Conservation (phyloP, 331 rosid genomes). For the Pyracantha coccinea region DNA sequence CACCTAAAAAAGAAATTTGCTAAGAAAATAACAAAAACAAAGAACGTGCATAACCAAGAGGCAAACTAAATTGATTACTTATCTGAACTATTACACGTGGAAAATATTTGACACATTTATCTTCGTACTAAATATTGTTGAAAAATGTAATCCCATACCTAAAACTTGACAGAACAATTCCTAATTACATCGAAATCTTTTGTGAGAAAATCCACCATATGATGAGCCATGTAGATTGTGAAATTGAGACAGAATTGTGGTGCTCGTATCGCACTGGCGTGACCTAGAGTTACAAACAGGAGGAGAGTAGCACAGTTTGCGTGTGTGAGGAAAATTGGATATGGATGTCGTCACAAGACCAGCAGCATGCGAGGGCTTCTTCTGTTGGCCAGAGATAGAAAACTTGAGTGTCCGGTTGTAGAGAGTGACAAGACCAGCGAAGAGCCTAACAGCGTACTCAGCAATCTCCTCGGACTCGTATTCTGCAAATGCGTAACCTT, state of each 20-base stretch:
- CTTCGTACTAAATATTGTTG: slow-evolving; percentile 3
- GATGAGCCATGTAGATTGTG: too few relatives aligned
- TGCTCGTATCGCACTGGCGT: slow-evolving; percentile 43
- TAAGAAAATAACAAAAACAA: too few relatives aligned
- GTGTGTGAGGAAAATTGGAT: slow-evolving; percentile 36
- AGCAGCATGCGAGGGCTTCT: slow-evolving; percentile 34
- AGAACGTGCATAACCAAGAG: too few relatives aligned
- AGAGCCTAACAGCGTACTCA: slow-evolving; percentile 78
- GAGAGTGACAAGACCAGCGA: slow-evolving; percentile 76
- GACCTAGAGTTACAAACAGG: slow-evolving; percentile 47
- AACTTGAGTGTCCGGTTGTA: slow-evolving; percentile 73
- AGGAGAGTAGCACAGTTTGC: slow-evolving; percentile 34
- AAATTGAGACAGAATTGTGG: slow-evolving; percentile 28
- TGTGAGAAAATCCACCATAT: too few relatives aligned
- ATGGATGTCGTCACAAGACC: slow-evolving; percentile 28
- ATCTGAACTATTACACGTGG: background rate
- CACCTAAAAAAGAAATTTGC: too few relatives aligned
- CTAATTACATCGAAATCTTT: too few relatives aligned
- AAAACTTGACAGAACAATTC: too few relatives aligned
- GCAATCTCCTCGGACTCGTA: slow-evolving; percentile 74
- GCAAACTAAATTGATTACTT: too few relatives aligned
- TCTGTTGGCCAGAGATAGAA: slow-evolving; percentile 35
- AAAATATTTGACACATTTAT: background rate
- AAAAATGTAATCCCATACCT: too few relatives aligned
- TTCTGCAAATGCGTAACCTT: slow-evolving; percentile 85